These are phyloP conservation scores for Dipodascopsis tothii DNA, from an alignment of 805 yeast genomes.

Conservation along the genomic window DNA sequence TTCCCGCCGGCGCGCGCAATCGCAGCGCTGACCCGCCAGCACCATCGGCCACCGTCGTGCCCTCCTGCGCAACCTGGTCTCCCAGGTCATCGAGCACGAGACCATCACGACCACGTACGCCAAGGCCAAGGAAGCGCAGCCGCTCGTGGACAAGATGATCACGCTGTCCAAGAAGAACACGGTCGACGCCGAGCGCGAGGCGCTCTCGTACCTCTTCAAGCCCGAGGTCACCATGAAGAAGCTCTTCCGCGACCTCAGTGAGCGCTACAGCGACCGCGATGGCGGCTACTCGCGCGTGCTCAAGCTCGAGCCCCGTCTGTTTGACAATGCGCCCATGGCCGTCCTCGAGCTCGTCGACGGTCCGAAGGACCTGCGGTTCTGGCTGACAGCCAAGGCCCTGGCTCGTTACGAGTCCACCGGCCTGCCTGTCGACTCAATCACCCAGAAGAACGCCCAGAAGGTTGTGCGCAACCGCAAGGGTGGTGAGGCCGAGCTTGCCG, in stretches of 20 bases:
- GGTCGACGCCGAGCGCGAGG: slow-evolving; percentile 23
- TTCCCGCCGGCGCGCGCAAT: neutral
- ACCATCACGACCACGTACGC: slow-evolving; percentile 65
- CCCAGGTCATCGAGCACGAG: slow-evolving; percentile 63
- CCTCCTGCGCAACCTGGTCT: slow-evolving; percentile 51
- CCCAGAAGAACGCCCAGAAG: slow-evolving; percentile 50
- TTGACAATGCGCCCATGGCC: slow-evolving; percentile 86
- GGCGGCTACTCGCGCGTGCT: slow-evolving; percentile 85
- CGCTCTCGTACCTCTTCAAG: slow-evolving; percentile 41
- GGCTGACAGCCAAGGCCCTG: slow-evolving; percentile 72
- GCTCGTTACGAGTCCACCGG: slow-evolving; percentile 70
- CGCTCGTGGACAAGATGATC: slow-evolving; percentile 55
- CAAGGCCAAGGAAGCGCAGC: slow-evolving; percentile 64
- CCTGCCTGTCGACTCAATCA: slow-evolving; percentile 42
- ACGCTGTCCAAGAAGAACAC: slow-evolving; percentile 45
- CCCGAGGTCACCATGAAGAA: slow-evolving; percentile 51
- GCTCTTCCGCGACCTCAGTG: slow-evolving; percentile 54
- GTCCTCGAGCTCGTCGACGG: slow-evolving; percentile 81
- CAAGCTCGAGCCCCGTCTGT: slow-evolving; percentile 73
- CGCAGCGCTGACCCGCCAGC: no score
- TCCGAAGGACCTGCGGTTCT: slow-evolving; percentile 60
- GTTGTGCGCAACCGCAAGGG: slow-evolving; percentile 41
- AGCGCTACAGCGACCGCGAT: slow-evolving; percentile 53
- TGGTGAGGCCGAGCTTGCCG: slow-evolving; percentile 49
- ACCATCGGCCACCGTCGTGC: slow-evolving; percentile 18